Conservation (phyloP, 768 basidiomycete species). For the Hirschioporus abietinus region DNA sequence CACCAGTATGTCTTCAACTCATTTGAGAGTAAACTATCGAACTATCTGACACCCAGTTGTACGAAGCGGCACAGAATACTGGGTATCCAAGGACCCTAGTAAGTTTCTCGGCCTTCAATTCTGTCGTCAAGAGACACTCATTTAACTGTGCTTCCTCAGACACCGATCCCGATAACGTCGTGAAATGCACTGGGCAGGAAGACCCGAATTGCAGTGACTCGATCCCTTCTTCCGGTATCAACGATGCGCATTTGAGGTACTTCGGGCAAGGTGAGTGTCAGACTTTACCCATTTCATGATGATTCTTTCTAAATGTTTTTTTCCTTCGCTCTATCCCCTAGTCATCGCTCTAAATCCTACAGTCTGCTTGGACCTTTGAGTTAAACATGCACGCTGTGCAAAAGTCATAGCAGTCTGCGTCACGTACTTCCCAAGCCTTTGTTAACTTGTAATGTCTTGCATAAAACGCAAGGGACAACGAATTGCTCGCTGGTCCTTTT, state of each 20-base stretch:
- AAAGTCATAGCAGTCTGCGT: too few species aligned
- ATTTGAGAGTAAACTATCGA: not conserved
- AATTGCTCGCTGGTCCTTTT: too few species aligned
- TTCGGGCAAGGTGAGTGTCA: constrained; percentile 1
- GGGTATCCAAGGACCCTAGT: not conserved
- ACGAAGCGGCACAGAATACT: not conserved
- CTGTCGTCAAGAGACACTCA: not conserved
- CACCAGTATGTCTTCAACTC: constrained; percentile 31
- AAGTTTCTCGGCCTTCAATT: not conserved
- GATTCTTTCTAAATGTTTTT: not conserved
- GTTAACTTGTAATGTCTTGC: too few species aligned
- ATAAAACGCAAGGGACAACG: too few species aligned
- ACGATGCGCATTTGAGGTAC: constrained; percentile 1
- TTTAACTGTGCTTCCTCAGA: not conserved
- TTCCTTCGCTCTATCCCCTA: not conserved
- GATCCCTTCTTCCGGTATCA: not conserved
- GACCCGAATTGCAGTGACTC: constrained; percentile 2
- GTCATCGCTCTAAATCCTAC: not conserved
- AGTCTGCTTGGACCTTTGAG: not conserved
- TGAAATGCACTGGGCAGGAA: not conserved
- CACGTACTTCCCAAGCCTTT: too few species aligned
- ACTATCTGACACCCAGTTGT: not conserved
- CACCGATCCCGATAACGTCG: not conserved
- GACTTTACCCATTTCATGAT: not conserved
- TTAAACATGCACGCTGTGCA: too few species aligned